Evolutionary conservation across 2,329 filamentous ascomycete species (phyloP), one percentile per base, ranked within the genome.

Genomic region (Aspergillus neoniger): DNA sequence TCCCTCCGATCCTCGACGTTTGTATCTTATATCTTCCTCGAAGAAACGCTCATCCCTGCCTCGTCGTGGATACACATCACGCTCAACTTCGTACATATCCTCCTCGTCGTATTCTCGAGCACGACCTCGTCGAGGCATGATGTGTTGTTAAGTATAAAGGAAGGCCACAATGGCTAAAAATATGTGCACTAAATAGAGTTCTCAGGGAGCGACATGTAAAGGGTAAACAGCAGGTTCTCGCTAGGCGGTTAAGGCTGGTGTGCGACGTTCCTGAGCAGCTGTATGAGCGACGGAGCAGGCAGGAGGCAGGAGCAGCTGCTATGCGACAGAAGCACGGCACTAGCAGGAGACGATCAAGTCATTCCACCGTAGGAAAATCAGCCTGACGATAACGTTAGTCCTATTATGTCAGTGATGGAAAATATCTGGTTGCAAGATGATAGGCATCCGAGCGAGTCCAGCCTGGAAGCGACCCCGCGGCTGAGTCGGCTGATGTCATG

Each of bases 1-100:
- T 2, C 67, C 82, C 72, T 64, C 81, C 70, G 70, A 68, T 39
- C 65, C 63, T 28, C 70, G 71, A 38, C 67, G 70, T 43, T 63
- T 64, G 36, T 75, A 58, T 10, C 39, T 65, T 17, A 68, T 41
- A 14, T 75, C 73, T 12, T 72, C 68, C 17, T 74, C 71, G 28
- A 68, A 65, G 19, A 66, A 58, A 4, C 66, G 72, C 17, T 69
- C 70, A n/a, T 66, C 66, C 61, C 67, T 64, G 4, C 63, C 63
- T 21, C 66, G 68, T 50, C 65, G 70, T 23, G 64, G 61, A 38
- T 72, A 66, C 49, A 66, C 59, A 30, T 68, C 69, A 23, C 62
- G 64, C 52, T 75, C 70, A 32, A 68, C 66, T 48, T 75, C 71
- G 51, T 70, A 73, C 5, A 66, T 59, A 25, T 74, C 68, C 30